Conservation (phyloP, 306 rosid genomes). For the Leucaena leucocephala region DNA sequence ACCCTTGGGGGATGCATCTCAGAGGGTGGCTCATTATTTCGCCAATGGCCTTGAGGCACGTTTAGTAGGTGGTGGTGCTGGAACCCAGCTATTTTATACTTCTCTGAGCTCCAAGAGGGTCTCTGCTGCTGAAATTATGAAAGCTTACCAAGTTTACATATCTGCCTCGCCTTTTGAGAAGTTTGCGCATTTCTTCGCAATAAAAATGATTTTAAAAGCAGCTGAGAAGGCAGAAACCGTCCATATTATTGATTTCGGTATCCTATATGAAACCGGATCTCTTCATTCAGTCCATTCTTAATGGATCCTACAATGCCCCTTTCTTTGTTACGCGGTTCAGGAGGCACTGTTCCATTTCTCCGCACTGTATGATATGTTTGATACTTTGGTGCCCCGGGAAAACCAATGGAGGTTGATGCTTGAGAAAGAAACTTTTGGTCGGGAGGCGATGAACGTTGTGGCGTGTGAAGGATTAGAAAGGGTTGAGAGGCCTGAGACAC, state of each 20-base stretch:
- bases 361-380: constrained; percentile 62
- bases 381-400: constrained; percentile 50
- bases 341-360: constrained; percentile 79
- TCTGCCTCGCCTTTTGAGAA: constrained; percentile 72
- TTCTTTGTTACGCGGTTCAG: constrained; percentile 74
- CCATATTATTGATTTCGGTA: constrained; percentile 85
- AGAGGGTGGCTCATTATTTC: constrained; percentile 75
- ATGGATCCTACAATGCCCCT: constrained; percentile 80
- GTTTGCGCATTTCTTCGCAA: constrained; percentile 59
- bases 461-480: constrained; percentile 82
- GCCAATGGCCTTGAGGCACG: constrained; percentile 73
- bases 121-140: constrained; percentile 61
- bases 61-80: constrained; percentile 65
- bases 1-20: constrained; percentile 59
- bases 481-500: constrained; percentile 86
- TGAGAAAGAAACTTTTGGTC: constrained; percentile 70
- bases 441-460: constrained; percentile 75
- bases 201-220: constrained; percentile 48
- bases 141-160: constrained; percentile 52
- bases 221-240: constrained; percentile 60
- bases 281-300: constrained; percentile 49
- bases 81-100: constrained; percentile 54
- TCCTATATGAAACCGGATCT: constrained; percentile 71
- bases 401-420: constrained; percentile 56
- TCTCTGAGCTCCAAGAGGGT: constrained; percentile 45